A percentile compares a stretch with the other conserved stretches of the same genome.
Evolutionary conservation across 2,329 filamentous ascomycete genomes (phyloP).

Genomic region (Pseudocercospora fuligena): DNA sequence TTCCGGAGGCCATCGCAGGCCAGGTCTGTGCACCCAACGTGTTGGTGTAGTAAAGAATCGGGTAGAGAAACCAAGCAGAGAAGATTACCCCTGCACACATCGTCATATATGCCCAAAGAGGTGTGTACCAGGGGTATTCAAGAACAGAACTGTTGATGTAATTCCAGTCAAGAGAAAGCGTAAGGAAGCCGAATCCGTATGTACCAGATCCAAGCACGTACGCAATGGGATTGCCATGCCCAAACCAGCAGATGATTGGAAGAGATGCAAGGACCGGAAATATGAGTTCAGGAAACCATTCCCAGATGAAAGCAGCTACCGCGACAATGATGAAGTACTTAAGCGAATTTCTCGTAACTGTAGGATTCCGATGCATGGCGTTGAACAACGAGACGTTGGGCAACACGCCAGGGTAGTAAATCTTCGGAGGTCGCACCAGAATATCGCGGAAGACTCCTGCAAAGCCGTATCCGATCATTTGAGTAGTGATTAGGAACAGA

Average conservation of each 20-base stretch:
- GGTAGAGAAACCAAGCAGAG: slow-evolving; percentile 54
- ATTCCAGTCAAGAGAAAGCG: slow-evolving; percentile 40
- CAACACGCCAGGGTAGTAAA: slow-evolving; percentile 73
- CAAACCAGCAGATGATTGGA: slow-evolving; percentile 41
- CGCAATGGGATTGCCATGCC: slow-evolving; percentile 41
- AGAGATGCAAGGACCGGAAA: slow-evolving; percentile 37
- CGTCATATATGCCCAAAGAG: slow-evolving; percentile 48
- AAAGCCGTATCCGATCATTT: slow-evolving; percentile 74
- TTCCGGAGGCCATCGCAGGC: slow-evolving; percentile 56
- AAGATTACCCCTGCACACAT: slow-evolving; percentile 62
- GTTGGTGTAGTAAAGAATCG: slow-evolving; percentile 76
- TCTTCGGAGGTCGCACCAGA: slow-evolving; percentile 79
- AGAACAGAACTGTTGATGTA: slow-evolving; percentile 19
- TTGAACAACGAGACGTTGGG: slow-evolving; percentile 25
- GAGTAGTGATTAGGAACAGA: slow-evolving; percentile 22
- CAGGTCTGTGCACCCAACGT: slow-evolving; percentile 82
- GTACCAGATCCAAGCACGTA: slow-evolving; percentile 39
- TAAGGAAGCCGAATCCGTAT: slow-evolving; percentile 41
- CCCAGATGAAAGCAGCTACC: slow-evolving; percentile 36
- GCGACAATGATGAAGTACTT: slow-evolving; percentile 19
- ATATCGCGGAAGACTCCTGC: slow-evolving; percentile 75
- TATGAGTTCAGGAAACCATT: slow-evolving; percentile 42
- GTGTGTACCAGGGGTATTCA: slow-evolving; percentile 20
- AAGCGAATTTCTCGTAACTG: slow-evolving; percentile 20
- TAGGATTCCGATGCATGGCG: slow-evolving; percentile 25